These are phyloP conservation scores for Malassezia cuniculi DNA, from an alignment of 1,284 basidiomycete species.

Conservation along the genomic window DNA sequence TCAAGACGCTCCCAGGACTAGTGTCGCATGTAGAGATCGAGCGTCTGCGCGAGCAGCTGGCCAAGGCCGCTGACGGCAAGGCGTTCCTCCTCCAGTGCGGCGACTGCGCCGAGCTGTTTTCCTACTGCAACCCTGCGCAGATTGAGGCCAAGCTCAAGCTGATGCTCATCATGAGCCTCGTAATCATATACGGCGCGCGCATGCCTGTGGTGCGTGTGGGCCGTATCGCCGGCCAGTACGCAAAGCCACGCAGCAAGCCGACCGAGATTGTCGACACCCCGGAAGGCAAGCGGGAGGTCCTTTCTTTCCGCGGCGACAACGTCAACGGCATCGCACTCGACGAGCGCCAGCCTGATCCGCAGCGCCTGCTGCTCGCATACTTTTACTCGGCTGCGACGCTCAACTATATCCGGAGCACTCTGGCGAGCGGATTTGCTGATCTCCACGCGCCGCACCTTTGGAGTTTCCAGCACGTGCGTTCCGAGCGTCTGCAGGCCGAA, in stretches of 20 bases:
- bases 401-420: slow-evolving; percentile 76
- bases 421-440: slow-evolving; percentile 74
- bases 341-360: slow-evolving; percentile 74
- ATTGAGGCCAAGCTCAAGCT: slow-evolving; percentile 88
- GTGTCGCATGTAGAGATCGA: slow-evolving; percentile 37
- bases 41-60: slow-evolving; percentile 32
- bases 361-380: slow-evolving; percentile 73
- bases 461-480: slow-evolving; percentile 83
- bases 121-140: slow-evolving; percentile 61
- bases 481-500: slow-evolving; percentile 60
- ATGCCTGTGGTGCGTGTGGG: slow-evolving; percentile 36
- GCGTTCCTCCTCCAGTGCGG: slow-evolving; percentile 92
- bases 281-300: slow-evolving; percentile 39
- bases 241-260: slow-evolving; percentile 78
- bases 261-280: slow-evolving; percentile 55
- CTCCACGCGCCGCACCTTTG: slow-evolving; percentile 80
- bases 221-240: slow-evolving; percentile 58
- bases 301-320: slow-evolving; percentile 88
- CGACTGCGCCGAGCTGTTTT: slow-evolving; percentile 66
- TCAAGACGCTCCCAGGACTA: slow-evolving; percentile 35
- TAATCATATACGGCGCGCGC: slow-evolving; percentile 82
- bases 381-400: slow-evolving; percentile 88
- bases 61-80: slow-evolving; percentile 35
- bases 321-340: slow-evolving; percentile 65
- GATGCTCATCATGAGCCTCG: slow-evolving; percentile 84